Evolutionary conservation across 495 filamentous ascomycete genomes (phyloP), one percentile per base, ranked within the genome.

Genomic region (Penicillium manginii): DNA sequence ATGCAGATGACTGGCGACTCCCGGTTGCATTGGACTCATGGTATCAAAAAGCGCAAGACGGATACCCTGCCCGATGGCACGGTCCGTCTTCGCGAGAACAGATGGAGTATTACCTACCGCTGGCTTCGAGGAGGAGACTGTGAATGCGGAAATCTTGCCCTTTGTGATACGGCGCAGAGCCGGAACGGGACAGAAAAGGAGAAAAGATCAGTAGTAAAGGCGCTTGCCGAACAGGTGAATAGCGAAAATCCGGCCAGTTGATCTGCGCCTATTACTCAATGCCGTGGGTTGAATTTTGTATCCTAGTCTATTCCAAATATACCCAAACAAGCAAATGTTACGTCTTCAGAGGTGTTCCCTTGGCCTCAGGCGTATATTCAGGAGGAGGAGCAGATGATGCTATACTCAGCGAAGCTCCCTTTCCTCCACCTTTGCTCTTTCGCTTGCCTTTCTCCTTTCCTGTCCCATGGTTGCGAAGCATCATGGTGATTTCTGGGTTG

Each of bases 51-150:
- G 57, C 62, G 73, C 22, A 77, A 77, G 59, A 77, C 64, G 2
- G 74, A 77, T 61, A 64, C 56, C 1, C 33, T 77, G 11, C 7
- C 65, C 0, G 71, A 74, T 64, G 74, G 71, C 4, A 68, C 66
- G 12, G 59, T 71, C 14, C 61, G 74, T 37, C 42, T 60, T 33
- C 58, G 74, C 0, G 67, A 40, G 3, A 59, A 75, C 12, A 60
- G 74, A 35, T 77, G 74, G 74, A 77, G 74, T 56, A 68, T 77
- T 26, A 77, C 74, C 2, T 77, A 75, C 60, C 71, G 73, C n/a
- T 77, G 73, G 74, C 52, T 66, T 3, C 59, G 74, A 47, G 61
- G 70, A 21, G 74, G 69, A 39, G 69, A 73, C 12, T 77, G 74
- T 43, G 73, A 73, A 49, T 77, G 74, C 64, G 74, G 73, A 45